Conservation (phyloP, 768 basidiomycete genomes). For the Pisolithus orientalis region DNA sequence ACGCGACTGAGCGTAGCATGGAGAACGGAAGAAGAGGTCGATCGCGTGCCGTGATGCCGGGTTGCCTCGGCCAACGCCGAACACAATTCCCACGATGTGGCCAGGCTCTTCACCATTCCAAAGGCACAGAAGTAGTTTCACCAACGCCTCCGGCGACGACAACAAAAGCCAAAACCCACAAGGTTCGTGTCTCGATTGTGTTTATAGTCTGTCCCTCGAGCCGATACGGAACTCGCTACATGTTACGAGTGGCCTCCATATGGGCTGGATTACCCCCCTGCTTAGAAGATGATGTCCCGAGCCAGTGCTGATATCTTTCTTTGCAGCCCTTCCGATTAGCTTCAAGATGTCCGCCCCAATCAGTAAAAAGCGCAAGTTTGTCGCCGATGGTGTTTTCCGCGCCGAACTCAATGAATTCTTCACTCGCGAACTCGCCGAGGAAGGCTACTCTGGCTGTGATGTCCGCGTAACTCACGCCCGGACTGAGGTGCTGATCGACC, state of each 20-base stretch:
- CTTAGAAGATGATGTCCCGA: constrained; percentile 12
- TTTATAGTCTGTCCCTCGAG: neutral
- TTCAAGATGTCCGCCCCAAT: constrained; percentile 76
- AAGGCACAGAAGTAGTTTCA: constrained; percentile 5
- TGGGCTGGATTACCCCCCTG: constrained; percentile 16
- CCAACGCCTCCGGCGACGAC: constrained; percentile 13
- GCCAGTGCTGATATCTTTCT: constrained; percentile 13
- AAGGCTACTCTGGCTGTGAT: constrained; percentile 99
- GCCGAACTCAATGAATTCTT: constrained; percentile 99
- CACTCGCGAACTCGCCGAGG: constrained; percentile 94
- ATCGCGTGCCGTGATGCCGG: neutral
- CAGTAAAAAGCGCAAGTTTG: constrained; percentile 98
- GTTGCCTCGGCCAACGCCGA: neutral
- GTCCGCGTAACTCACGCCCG: constrained; percentile 99
- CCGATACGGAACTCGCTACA: neutral
- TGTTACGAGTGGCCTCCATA: neutral
- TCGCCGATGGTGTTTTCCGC: constrained; percentile 98
- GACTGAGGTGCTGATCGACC: constrained; percentile 64
- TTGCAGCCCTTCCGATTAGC: constrained; percentile 9
- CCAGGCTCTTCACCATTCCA: neutral
- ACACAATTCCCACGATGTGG: neutral
- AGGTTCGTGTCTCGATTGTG: constrained; percentile 17
- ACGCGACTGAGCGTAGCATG: neutral
- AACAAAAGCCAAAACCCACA: constrained; percentile 9
- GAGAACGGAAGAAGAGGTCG: neutral